These are phyloP conservation scores for Fusarium armeniacum DNA, from an alignment of 2,329 filamentous ascomycete species.

Conservation along the genomic window DNA sequence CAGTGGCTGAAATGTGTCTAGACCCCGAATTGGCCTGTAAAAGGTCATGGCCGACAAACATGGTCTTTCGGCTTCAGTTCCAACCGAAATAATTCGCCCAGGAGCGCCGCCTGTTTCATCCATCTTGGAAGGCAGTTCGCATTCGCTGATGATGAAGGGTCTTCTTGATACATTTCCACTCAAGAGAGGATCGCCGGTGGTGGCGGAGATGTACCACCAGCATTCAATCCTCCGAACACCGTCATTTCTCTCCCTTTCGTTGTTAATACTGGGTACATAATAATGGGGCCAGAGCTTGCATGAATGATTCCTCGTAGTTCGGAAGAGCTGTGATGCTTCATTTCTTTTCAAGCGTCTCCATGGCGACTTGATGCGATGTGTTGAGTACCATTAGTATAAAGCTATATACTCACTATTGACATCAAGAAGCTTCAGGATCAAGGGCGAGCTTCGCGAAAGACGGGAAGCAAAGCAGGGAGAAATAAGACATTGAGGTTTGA, in stretches of 20 bases:
- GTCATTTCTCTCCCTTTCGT: not conserved
- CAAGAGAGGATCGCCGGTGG: not conserved
- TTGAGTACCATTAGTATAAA: conserved; percentile 1
- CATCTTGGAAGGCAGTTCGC: not conserved
- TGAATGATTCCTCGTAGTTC: conserved; percentile 3
- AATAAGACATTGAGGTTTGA: conserved; percentile 19
- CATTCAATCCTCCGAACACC: not conserved
- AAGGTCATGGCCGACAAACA: conserved; percentile 14
- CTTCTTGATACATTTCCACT: conserved; percentile 5
- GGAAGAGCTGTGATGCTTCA: not conserved
- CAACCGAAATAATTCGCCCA: conserved; percentile 7
- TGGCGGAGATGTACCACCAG: conserved; percentile 20
- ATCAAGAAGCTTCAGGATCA: conserved; percentile 6
- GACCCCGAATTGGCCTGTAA: conserved; percentile 7
- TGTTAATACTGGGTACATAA: not conserved
- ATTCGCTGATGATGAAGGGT: conserved; percentile 16
- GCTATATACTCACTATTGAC: not conserved
- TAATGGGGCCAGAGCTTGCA: conserved; percentile 2
- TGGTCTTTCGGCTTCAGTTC: conserved; percentile 20
- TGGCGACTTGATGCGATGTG: not conserved
- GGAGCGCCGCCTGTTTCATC: conserved; percentile 15
- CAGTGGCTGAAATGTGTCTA: conserved; percentile 9
- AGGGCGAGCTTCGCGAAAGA: not conserved
- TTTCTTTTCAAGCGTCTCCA: not conserved
- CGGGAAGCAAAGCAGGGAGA: conserved; percentile 31